Evolutionary conservation across 78 protist genomes (phyloP).

Genomic region (Mastigamoeba balamuthi): DNA sequence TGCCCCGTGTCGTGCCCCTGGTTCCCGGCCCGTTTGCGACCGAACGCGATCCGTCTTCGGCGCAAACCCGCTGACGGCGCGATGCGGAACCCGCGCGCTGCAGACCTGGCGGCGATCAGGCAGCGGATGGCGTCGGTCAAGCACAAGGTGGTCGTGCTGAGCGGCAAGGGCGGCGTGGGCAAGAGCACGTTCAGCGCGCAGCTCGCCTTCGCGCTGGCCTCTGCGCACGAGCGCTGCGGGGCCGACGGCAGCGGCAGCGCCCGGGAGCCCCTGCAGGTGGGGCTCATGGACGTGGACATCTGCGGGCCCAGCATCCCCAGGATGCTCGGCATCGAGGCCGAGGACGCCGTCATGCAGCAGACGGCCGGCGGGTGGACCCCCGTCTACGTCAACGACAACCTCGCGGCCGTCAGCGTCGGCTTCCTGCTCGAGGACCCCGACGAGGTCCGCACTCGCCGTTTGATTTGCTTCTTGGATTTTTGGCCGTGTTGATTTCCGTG

Average conservation of each 20-base stretch:
- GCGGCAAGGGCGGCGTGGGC: slow-evolving; percentile 99
- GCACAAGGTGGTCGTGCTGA: slow-evolving; percentile 81
- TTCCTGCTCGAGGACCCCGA: slow-evolving; percentile 72
- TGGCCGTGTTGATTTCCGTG: too few species aligned
- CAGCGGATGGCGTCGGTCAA: slow-evolving; percentile 43
- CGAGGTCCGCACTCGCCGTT: too few species aligned
- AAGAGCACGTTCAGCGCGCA: slow-evolving; percentile 91
- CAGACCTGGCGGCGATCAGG: slow-evolving; percentile 20
- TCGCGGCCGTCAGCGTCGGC: slow-evolving; percentile 91
- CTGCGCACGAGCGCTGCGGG: neutral
- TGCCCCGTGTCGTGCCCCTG: too few species aligned
- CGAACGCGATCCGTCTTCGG: too few species aligned
- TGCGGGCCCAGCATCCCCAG: slow-evolving; percentile 95
- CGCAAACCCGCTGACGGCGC: too few species aligned
- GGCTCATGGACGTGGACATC: slow-evolving; percentile 94
- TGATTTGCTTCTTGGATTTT: too few species aligned
- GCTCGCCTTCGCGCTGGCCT: slow-evolving; percentile 67
- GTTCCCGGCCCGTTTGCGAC: too few species aligned
- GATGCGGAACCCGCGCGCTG: neutral
- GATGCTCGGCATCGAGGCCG: slow-evolving; percentile 76
- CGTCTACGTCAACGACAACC: slow-evolving; percentile 76
- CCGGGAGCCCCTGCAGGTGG: slow-evolving; percentile 50
- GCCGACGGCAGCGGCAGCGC: neutral
- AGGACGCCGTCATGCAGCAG: slow-evolving; percentile 55
- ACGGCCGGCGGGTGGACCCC: slow-evolving; percentile 88